Evolutionary conservation across 345 rosid species (phyloP).

Genomic region (Eucalyptus lansdowneana): DNA sequence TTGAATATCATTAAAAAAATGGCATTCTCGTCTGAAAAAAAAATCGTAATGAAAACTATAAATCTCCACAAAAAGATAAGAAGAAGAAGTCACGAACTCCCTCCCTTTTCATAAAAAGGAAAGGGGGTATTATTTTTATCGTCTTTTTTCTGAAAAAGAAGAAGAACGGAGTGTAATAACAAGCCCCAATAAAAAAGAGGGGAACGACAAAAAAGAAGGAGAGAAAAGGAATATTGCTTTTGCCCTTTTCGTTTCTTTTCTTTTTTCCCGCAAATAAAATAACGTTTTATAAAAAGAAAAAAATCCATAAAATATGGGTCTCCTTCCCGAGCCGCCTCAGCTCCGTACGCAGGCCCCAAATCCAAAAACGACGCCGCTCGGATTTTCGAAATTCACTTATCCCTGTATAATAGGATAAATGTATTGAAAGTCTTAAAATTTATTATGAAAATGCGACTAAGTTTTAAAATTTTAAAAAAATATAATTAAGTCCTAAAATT

Average conservation of each 20-base stretch:
- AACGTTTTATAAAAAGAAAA: not conserved
- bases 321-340: not conserved
- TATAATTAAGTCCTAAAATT: fast-evolving
- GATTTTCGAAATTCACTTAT: not conserved
- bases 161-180: not conserved
- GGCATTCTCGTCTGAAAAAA: not conserved
- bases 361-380: not conserved
- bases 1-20: not conserved
- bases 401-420: too few relatives aligned
- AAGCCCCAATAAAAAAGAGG: not conserved
- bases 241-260: not conserved
- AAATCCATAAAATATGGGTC: not conserved
- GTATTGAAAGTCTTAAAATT: too few relatives aligned
- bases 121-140: not conserved
- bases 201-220: not conserved
- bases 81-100: not conserved
- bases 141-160: not conserved
- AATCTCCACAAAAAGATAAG: not conserved
- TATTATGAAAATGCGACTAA: too few relatives aligned
- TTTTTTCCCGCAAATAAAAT: not conserved
- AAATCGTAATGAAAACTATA: not conserved
- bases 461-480: too few relatives aligned
- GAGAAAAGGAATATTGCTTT: not conserved
- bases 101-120: not conserved
- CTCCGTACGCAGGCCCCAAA: not conserved